Evolutionary conservation across 1,139 yeast species (phyloP).

Genomic region (Suhomyces anneliseae): DNA sequence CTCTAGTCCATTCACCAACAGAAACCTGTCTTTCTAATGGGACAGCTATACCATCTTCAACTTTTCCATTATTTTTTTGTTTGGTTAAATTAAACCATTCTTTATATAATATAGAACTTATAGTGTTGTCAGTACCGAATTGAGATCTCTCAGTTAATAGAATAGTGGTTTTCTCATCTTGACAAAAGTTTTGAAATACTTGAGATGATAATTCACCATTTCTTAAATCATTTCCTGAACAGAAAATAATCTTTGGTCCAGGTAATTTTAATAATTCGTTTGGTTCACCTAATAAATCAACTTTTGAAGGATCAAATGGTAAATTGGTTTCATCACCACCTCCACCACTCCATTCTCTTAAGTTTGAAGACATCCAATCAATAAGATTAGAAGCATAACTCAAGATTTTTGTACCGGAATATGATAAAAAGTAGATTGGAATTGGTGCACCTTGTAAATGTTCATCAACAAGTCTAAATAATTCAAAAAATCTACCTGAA

Average conservation of each 20-base stretch:
- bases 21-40: slow-evolving; percentile 45
- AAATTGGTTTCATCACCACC: slow-evolving; percentile 40
- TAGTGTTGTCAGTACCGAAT: slow-evolving; percentile 28
- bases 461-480: slow-evolving; percentile 68
- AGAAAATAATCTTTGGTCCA: slow-evolving; percentile 82
- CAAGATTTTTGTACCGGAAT: slow-evolving; percentile 76
- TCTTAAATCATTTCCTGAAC: slow-evolving; percentile 70
- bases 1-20: slow-evolving; percentile 38
- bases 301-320: slow-evolving; percentile 72
- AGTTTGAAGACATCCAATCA: slow-evolving; percentile 91
- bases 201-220: slow-evolving; percentile 63
- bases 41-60: slow-evolving; percentile 60
- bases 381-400: slow-evolving; percentile 84
- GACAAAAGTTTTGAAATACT: slow-evolving; percentile 59
- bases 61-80: slow-evolving; percentile 36
- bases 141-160: slow-evolving; percentile 66
- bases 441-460: slow-evolving; percentile 56
- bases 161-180: slow-evolving; percentile 65
- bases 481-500: slow-evolving; percentile 81
- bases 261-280: slow-evolving; percentile 54
- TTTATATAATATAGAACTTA: slow-evolving; percentile 43
- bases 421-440: slow-evolving; percentile 75
- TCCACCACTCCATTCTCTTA: slow-evolving; percentile 72
- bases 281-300: slow-evolving; percentile 56
- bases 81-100: slow-evolving; percentile 56